Evolutionary conservation across 257 asterid genomes (phyloP).

Genomic region (Ilex aquifolium): DNA sequence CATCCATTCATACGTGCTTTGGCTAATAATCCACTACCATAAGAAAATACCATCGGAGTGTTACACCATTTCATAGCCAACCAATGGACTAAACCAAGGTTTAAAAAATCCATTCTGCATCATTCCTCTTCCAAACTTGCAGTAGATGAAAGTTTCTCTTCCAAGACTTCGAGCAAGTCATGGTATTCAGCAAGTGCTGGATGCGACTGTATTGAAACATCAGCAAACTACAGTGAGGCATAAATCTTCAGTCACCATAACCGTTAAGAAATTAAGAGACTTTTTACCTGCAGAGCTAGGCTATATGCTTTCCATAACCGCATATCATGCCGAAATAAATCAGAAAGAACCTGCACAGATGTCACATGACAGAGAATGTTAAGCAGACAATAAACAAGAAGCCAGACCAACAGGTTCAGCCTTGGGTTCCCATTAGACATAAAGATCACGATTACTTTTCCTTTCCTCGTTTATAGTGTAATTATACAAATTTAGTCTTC

Average conservation of each 20-base stretch:
- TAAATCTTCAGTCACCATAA: background rate
- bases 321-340: conserved; percentile 78
- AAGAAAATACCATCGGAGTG: too few species aligned
- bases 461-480: too few species aligned
- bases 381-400: background rate
- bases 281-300: conserved; percentile 66
- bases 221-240: conserved; percentile 11
- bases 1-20: too few species aligned
- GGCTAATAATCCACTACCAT: too few species aligned
- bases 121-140: conserved; percentile 42
- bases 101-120: conserved; percentile 22
- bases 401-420: too few species aligned
- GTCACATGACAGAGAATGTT: conserved; percentile 5
- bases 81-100: conserved; percentile 3
- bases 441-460: too few species aligned
- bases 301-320: conserved; percentile 91
- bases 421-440: too few species aligned
- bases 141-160: conserved; percentile 52
- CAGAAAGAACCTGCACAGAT: conserved; percentile 72
- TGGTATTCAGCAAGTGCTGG: conserved; percentile 62
- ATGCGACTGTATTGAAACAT: conserved; percentile 45
- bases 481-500: too few species aligned
- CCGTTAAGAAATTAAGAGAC: background rate
- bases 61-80: background rate
- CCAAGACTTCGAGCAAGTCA: conserved; percentile 86